These are phyloP conservation scores for Aspergillus cristatus DNA, from an alignment of 495 filamentous ascomycete species.

Conservation along the genomic window DNA sequence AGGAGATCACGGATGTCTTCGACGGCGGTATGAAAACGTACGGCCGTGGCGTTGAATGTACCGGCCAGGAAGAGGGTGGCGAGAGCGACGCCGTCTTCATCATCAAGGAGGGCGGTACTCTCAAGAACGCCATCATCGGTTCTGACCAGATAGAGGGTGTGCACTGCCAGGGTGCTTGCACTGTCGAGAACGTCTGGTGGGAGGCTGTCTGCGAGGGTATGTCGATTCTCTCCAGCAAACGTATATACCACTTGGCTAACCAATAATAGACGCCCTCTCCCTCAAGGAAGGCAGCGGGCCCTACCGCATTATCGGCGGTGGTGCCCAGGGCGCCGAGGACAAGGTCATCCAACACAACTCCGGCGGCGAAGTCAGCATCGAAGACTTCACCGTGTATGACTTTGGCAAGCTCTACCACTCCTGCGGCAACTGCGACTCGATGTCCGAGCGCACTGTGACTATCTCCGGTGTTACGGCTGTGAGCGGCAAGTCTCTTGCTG, in stretches of 20 bases:
- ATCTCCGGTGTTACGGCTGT: constrained; percentile 9
- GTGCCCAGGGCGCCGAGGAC: constrained; percentile 45
- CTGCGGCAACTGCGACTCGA: constrained; percentile 17
- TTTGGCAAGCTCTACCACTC: constrained; percentile 20
- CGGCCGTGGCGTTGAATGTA: neutral
- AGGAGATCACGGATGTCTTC: constrained; percentile 19
- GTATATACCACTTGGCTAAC: too few species aligned
- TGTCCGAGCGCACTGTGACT: constrained; percentile 15
- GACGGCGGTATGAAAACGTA: neutral
- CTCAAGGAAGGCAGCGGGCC: constrained; percentile 17
- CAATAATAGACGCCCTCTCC: constrained; percentile 26
- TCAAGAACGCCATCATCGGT: constrained; percentile 38
- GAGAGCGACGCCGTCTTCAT: constrained; percentile 21
- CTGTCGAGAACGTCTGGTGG: constrained; percentile 36
- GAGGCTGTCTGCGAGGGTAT: constrained; percentile 21
- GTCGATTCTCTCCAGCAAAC: too few species aligned
- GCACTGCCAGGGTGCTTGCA: constrained; percentile 35
- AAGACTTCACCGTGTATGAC: constrained; percentile 38
- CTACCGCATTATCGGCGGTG: constrained; percentile 42
- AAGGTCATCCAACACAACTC: constrained; percentile 59
- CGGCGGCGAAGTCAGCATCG: constrained; percentile 45
- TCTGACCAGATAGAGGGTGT: constrained; percentile 36
- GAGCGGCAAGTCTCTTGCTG: constrained; percentile 9
- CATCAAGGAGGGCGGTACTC: constrained; percentile 27
- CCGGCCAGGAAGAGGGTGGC: neutral